A percentile compares a stretch with the other conserved stretches of the same genome.
Conservation (phyloP, 148 eudicot genomes). For the Amaranthus palmeri region DNA sequence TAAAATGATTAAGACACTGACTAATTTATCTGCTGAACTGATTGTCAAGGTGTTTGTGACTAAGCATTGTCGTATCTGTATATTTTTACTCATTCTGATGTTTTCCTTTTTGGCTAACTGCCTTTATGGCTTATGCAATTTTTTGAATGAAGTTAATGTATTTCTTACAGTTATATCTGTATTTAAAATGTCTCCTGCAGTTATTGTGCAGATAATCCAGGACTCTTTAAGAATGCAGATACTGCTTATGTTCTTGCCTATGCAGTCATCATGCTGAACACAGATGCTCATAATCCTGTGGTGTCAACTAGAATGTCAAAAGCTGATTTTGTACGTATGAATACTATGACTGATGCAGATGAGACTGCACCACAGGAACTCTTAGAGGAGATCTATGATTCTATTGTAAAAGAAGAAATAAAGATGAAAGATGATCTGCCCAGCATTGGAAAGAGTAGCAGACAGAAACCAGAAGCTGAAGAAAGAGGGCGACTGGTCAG, state of each 20-base stretch:
- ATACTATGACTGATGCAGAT: constrained; percentile 73
- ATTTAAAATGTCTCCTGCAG: constrained; percentile 43
- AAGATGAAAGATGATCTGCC: constrained; percentile 82
- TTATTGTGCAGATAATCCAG: constrained; percentile 95
- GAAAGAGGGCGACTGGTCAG: constrained; percentile 82
- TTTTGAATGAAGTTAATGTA: background rate
- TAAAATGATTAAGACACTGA: background rate
- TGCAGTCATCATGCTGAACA: constrained; percentile 98
- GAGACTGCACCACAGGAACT: constrained; percentile 80
- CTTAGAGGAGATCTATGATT: constrained; percentile 91
- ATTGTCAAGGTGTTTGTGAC: background rate
- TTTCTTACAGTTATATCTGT: constrained; percentile 14
- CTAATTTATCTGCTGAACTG: background rate
- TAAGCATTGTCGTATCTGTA: background rate
- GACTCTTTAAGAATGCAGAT: constrained; percentile 92
- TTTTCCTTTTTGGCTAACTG: background rate
- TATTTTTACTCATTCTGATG: background rate
- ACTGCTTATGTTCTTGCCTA: constrained; percentile 98
- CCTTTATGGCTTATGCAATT: background rate
- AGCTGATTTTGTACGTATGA: constrained; percentile 82
- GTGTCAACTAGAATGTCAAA: constrained; percentile 98
- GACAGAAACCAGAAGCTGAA: constrained; percentile 75
- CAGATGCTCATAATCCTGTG: constrained; percentile 98
- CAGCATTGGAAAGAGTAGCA: constrained; percentile 52
- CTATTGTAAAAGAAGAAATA: constrained; percentile 88